These are phyloP conservation scores for Yamadazyma jaroonii DNA, from an alignment of 1,139 yeast species.

Conservation along the genomic window DNA sequence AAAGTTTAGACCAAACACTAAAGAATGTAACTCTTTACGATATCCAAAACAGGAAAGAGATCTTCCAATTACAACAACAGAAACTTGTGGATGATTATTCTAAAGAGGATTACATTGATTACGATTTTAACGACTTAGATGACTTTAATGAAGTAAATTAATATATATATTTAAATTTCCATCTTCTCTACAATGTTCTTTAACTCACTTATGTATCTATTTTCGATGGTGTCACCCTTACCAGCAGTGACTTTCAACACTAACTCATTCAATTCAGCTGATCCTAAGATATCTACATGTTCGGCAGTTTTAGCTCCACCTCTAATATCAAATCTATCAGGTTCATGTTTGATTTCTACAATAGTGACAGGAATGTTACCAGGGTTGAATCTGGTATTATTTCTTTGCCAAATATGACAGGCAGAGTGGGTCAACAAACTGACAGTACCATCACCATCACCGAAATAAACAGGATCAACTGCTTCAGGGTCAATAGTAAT, in stretches of 20 bases:
- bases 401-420: conserved; percentile 83
- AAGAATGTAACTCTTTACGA: conserved; percentile 5
- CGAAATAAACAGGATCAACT: conserved; percentile 62
- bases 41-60: conserved; percentile 2
- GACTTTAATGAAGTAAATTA: neutral
- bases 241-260: conserved; percentile 83
- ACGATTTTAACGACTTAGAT: conserved; percentile 3
- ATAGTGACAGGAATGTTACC: conserved; percentile 67
- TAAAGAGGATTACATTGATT: conserved; percentile 1
- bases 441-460: conserved; percentile 97
- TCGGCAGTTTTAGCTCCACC: conserved; percentile 99
- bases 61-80: neutral
- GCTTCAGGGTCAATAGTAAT: conserved; percentile 64
- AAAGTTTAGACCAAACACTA: conserved; percentile 4
- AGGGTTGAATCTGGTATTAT: conserved; percentile 73
- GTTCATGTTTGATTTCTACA: conserved; percentile 91
- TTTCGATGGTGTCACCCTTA: conserved; percentile 60
- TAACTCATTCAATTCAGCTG: conserved; percentile 87
- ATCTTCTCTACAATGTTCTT: conserved; percentile 49
- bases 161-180: neutral
- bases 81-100: conserved; percentile 2
- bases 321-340: conserved; percentile 87
- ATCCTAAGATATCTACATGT: conserved; percentile 93
- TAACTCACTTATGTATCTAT: conserved; percentile 58
- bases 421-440: conserved; percentile 77